These are phyloP conservation scores for Cordyceps pruinosa DNA, from an alignment of 2,329 filamentous ascomycete species.

Conservation along the genomic window DNA sequence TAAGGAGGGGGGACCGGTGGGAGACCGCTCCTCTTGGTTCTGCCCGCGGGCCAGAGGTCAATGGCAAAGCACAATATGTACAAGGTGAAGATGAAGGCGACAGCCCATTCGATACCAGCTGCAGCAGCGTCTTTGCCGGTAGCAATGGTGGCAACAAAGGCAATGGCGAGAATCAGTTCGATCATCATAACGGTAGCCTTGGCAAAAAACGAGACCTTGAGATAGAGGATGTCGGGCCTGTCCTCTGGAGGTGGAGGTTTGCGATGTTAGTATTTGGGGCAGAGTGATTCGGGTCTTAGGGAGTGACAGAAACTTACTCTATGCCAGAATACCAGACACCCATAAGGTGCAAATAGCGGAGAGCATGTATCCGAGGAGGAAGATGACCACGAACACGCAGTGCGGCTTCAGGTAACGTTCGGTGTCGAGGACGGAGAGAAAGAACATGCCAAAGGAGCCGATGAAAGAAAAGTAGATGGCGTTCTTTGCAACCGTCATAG, in stretches of 20 bases:
- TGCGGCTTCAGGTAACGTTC: slow-evolving; percentile 60
- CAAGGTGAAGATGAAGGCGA: slow-evolving; percentile 79
- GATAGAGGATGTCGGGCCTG: slow-evolving; percentile 64
- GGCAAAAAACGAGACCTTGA: slow-evolving; percentile 76
- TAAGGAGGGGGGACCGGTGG: too few species aligned
- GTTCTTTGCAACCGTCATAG: too few species aligned
- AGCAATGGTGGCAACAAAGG: slow-evolving; percentile 57
- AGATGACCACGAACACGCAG: slow-evolving; percentile 69
- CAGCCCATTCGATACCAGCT: slow-evolving; percentile 71
- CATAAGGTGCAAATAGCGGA: slow-evolving; percentile 83
- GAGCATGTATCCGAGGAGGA: slow-evolving; percentile 79
- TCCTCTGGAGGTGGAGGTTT: slow-evolving; percentile 69
- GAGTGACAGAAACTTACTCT: slow-evolving; percentile 40
- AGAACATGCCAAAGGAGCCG: slow-evolving; percentile 73
- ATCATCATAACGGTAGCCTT: slow-evolving; percentile 80
- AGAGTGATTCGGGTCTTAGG: background rate
- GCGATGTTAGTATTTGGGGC: background rate
- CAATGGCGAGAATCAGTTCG: slow-evolving; percentile 66
- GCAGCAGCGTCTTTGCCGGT: slow-evolving; percentile 52
- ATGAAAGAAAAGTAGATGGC: slow-evolving; percentile 62
- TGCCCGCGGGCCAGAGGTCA: slow-evolving; percentile 74
- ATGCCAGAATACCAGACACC: slow-evolving; percentile 81
- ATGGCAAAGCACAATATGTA: slow-evolving; percentile 83
- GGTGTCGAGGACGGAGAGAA: slow-evolving; percentile 82
- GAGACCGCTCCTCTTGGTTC: slow-evolving; percentile 43